Base-by-base conservation (phyloP, 257 asterid species). In the Solanum chilense region DNA sequence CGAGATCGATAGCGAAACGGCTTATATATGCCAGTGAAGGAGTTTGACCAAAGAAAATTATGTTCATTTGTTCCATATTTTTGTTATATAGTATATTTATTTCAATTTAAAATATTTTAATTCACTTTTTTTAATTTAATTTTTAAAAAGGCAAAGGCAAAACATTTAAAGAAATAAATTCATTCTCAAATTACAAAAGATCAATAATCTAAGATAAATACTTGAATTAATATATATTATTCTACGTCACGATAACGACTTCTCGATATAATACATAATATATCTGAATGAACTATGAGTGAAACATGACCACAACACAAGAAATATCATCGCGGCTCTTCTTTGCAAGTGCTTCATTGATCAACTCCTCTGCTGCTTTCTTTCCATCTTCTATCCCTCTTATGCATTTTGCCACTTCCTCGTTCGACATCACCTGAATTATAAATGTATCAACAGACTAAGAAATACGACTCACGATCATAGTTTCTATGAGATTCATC, bases 301-400 rank as follows among this genome's bases (percentile, higher is more conserved):
- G 52, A 70, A 93, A 89, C 87, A 90, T 62, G 23, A 92, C 91
- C 8, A 91, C 93, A 1, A 88, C 89, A 45, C 93, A 91, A 15
- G 94, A 91, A 70, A 91, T 86, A 82, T 91, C 92, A 11, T 93
- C 96, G 42, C 66, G 83, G 85, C 92, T 90, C n/a, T 92, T 92
- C 66, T 89, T 88, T 5, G 23, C 42, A 31, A 92, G 87, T n/a
- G 93, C 94, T 41, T 90, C 90, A 78, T 82, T 71, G 27, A 91
- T 87, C 91, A 93, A 45, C 87, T 87, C 80, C 83, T 86, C 77
- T 0, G 93, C 94, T 15, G 91, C 95, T 41, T 87, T 89, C 37
- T 86, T 33, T 5, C 90, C 93, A 14, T 89, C 70, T 7, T 86
- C 21, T 7, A 87, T 1, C 44, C 91, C 93, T 86, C 80, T 14